phyloP scores from a whole-genome alignment of 177 flowering plant genomes.

The Viscum album region DNA sequence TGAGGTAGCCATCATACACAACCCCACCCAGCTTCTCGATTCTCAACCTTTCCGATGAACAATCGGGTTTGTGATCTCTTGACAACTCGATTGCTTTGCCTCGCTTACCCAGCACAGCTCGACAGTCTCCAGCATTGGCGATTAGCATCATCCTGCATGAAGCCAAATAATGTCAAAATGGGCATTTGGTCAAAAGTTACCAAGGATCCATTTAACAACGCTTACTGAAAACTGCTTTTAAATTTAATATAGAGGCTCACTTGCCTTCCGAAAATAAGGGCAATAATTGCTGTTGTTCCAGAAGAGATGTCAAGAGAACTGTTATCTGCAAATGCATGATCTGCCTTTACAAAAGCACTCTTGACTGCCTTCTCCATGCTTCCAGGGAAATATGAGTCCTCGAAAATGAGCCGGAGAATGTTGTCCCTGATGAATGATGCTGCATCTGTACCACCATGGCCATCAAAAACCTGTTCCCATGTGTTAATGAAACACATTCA shows the following conservation, averaged over 20 bases:
- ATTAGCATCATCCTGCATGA: constrained; percentile 47
- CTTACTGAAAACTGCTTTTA: neutral
- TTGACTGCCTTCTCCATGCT: constrained; percentile 49
- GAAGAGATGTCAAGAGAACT: constrained; percentile 63
- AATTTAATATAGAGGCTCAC: neutral
- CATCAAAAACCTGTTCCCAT: constrained; percentile 72
- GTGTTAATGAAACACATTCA: constrained; percentile 8
- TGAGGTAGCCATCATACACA: constrained; percentile 82
- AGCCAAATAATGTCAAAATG: constrained; percentile 1
- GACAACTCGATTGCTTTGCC: constrained; percentile 86
- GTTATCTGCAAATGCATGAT: constrained; percentile 73
- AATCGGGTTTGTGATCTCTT: constrained; percentile 77
- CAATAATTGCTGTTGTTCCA: constrained; percentile 83
- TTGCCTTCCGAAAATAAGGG: constrained; percentile 60
- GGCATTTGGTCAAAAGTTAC: no score
- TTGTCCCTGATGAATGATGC: constrained; percentile 50
- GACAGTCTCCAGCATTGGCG: constrained; percentile 85
- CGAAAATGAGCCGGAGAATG: constrained; percentile 60
- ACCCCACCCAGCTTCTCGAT: constrained; percentile 76
- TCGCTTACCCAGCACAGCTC: constrained; percentile 77
- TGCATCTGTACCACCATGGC: constrained; percentile 88
- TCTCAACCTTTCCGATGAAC: constrained; percentile 53
- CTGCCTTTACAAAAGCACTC: constrained; percentile 66
- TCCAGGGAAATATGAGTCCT: constrained; percentile 50
- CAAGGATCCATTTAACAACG: no score